Base-by-base conservation (phyloP, 2,329 filamentous ascomycete species). In the Penicillium palitans region DNA sequence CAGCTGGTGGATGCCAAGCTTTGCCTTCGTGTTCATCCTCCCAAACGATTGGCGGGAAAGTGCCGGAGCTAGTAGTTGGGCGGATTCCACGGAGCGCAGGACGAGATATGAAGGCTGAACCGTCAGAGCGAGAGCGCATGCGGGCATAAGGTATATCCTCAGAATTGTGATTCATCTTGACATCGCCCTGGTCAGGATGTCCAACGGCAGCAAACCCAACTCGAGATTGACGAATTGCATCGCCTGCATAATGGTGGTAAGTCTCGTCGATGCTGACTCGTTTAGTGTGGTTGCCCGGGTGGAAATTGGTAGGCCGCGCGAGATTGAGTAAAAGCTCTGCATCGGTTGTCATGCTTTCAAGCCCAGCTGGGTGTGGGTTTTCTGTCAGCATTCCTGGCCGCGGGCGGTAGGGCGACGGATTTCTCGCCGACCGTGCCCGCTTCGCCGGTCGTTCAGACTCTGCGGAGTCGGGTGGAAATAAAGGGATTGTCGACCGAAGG, bases 391-490 rank as follows among this genome's bases (percentile, higher is more conserved):
- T 54, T 42, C 62, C 62, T 53, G 62, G 58, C 57, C 65, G 67
- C 57, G 70, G 67, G 63, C 69, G 68, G 62, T 71, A 61, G 42
- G 76, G 80, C 27, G 80, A 79, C 17, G 77, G 75, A 52, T 81
- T 74, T 64, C 82, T 77, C 66, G 87, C 85, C 44, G 85, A 87
- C 61, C 84, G 81, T 49, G 83, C 80, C 42, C 86, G 81, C 72
- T 88, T 88, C 21, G 83, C 73, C 4, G 84, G 84, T 47, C 83
- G 79, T 65, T 85, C 72, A 45, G 69, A 65, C 37, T 71, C 69
- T 45, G 63, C 66, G 48, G 66, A 58, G 49, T 74, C 68, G 51
- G 70, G 50, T 42, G 66, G 70, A 44, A 71, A 74, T 54, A 72
- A 59, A 44, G 72, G 61, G 48, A 68, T 60, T 42, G 66, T 57